Percentiles rank a stretch among this genome's conserved stretches.
phyloP scores from a whole-genome alignment of 805 yeast species.

The Myxozyma kluyveri region DNA sequence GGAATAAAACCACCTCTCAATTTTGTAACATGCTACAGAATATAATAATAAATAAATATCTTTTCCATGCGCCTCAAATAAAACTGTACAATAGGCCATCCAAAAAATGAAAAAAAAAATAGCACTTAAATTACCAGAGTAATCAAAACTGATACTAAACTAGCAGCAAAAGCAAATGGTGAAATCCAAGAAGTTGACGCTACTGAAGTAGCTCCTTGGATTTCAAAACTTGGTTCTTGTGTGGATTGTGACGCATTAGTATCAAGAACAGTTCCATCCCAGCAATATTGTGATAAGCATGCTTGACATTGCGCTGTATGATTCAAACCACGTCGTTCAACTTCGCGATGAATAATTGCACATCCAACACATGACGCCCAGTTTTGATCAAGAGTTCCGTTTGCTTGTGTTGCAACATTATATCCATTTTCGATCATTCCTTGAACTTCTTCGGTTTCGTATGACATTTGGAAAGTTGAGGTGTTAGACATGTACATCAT shows the following conservation, averaged over 20 bases:
- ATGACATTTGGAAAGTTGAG: constrained; percentile 66
- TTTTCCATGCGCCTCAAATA: too few species aligned
- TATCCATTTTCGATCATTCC: constrained; percentile 72
- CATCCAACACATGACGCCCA: constrained; percentile 80
- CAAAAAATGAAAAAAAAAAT: too few species aligned
- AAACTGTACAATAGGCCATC: too few species aligned
- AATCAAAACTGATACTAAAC: too few species aligned
- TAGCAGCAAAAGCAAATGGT: too few species aligned
- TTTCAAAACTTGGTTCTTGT: constrained; percentile 10
- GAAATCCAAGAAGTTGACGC: too few species aligned
- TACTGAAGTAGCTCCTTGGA: neutral
- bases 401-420: constrained; percentile 65
- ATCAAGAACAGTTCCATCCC: constrained; percentile 52
- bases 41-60: too few species aligned
- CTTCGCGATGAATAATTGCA: constrained; percentile 77
- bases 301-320: constrained; percentile 68
- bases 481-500: constrained; percentile 64
- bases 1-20: too few species aligned
- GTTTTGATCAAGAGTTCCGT: constrained; percentile 63
- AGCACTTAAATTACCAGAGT: too few species aligned
- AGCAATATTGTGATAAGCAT: constrained; percentile 76
- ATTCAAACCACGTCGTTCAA: constrained; percentile 62
- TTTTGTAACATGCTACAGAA: too few species aligned
- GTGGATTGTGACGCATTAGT: constrained; percentile 16
- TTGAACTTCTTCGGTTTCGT: constrained; percentile 56